phyloP scores from a whole-genome alignment of 2,329 filamentous ascomycete genomes.

The Aspergillus costaricaensis region DNA sequence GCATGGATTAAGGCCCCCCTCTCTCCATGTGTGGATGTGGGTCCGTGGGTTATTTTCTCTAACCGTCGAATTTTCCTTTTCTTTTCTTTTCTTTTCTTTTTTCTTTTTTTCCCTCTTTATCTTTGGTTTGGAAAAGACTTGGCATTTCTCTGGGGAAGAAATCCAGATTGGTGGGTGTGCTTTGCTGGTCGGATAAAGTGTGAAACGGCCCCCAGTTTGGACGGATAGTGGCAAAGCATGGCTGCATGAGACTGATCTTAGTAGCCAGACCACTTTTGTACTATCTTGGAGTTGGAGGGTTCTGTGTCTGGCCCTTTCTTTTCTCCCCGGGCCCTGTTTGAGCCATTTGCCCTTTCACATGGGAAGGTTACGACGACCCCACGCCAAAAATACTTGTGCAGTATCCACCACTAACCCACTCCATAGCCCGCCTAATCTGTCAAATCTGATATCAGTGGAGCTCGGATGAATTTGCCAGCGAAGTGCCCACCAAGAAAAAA shows the following conservation, averaged over 20 bases:
- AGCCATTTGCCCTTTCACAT: neutral
- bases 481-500: neutral
- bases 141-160: neutral
- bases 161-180: neutral
- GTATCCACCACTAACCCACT: neutral
- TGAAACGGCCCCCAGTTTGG: neutral
- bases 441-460: slow-evolving; percentile 4
- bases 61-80: neutral
- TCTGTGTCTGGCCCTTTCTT: too few species aligned
- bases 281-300: too few species aligned
- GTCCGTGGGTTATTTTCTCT: neutral
- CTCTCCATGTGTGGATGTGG: neutral
- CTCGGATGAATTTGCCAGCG: neutral
- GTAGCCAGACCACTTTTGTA: too few species aligned
- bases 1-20: neutral
- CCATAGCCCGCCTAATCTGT: neutral
- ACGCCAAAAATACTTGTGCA: neutral
- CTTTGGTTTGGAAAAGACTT: neutral
- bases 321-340: neutral
- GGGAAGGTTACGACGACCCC: neutral
- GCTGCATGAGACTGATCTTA: neutral
- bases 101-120: too few species aligned
- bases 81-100: neutral
- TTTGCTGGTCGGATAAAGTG: neutral
- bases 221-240: neutral